Base-by-base conservation (phyloP, 495 filamentous ascomycete species). In the Aspergillus nidulans region DNA sequence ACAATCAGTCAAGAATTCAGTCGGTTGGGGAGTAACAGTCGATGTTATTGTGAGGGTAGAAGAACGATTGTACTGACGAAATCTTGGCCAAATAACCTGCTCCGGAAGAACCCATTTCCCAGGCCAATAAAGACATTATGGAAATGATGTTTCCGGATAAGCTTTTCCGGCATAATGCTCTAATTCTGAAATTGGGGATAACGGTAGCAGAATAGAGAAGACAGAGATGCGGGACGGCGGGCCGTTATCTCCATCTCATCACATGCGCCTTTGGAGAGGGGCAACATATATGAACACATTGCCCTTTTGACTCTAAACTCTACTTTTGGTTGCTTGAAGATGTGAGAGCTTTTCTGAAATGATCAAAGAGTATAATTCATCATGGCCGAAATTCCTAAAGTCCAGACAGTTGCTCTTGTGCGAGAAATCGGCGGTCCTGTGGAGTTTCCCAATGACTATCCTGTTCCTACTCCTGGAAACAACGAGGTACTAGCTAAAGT, bases 401-500 rank as follows among this genome's bases (percentile, higher is more conserved):
- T 67, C 3, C 75, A 79, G 59, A 79, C 72, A 3, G 75, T 77
- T 18, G 74, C 76, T 32, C 64, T 77, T 23, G 74, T 79, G 24
- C 62, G 56, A n/a, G 53, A 65, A 18, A 67, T 78, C 5, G 77
- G 74, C 9, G 74, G 74, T 21, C 49, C 59, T 15, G 74, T 79
- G 20, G 69, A 77, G 51, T 78, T 78, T 57, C 65, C 67, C 24
- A 58, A 67, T 20, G 67, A 76, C 41, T 78, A 79, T 42, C 75
- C 77, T n/a, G 74, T 80, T 6, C 69, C 73, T 19, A 61, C 42
- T 0, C 71, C 75, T 1, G 68, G 67, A 1, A 62, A 60, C 10
- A 76, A 79, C 43, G 77, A 80, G 64, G 75, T 79, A 6, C 60
- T 79, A 6, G 77, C 76, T 28, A 73, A 79, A 54, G 68, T 79